Conservation (phyloP, 768 basidiomycete species). For the Termitomyces sp. region DNA sequence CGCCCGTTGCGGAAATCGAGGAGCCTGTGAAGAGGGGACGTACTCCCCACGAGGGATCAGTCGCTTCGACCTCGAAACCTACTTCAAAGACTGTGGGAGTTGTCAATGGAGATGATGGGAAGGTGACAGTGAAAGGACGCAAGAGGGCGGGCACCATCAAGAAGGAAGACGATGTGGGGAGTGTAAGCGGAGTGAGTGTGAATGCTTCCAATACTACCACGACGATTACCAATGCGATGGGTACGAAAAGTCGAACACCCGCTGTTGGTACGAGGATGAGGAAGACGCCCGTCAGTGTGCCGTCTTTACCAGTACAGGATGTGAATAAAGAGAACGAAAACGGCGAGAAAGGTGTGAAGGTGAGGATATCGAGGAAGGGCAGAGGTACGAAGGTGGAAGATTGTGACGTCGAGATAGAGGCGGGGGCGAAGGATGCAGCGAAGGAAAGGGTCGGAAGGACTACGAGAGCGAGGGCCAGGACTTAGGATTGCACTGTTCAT, state of each 20-base stretch:
- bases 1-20: neutral
- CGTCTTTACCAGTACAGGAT: constrained; percentile 19
- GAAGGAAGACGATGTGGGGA: constrained; percentile 6
- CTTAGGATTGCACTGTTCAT: constrained; percentile 10
- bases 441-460: constrained; percentile 19
- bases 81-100: neutral
- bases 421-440: constrained; percentile 10
- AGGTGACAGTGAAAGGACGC: constrained; percentile 10
- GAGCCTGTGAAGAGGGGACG: constrained; percentile 15
- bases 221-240: neutral
- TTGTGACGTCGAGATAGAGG: constrained; percentile 1
- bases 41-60: constrained; percentile 10
- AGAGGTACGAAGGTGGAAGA: constrained; percentile 16
- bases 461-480: constrained; percentile 27
- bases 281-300: constrained; percentile 32
- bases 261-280: constrained; percentile 5
- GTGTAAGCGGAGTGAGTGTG: neutral
- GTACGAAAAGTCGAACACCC: constrained; percentile 7
- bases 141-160: constrained; percentile 14
- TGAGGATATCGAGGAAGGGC: constrained; percentile 26
- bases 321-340: constrained; percentile 38
- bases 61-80: neutral
- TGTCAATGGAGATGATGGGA: neutral
- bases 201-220: neutral
- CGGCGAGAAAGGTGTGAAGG: constrained; percentile 19